Base-by-base conservation (phyloP, 371 early-diverging fungal species). In the Globomyces sp. region DNA sequence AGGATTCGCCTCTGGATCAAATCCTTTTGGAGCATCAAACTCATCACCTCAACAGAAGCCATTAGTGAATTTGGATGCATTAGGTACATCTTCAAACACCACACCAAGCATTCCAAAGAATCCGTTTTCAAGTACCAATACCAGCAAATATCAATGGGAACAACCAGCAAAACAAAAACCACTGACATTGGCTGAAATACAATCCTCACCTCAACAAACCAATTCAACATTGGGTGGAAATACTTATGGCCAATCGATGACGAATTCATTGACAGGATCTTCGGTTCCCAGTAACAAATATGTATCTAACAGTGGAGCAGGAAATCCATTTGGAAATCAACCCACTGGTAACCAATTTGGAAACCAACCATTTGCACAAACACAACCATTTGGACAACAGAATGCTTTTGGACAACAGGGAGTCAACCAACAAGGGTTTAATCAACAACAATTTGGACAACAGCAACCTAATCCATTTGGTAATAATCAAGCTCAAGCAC, bases 111-210 rank as follows among this genome's bases (percentile, higher is more conserved):
- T 44, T 44, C 51, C 62, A 51, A 71, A 71, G 67, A 74, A 74
- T 60, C 75, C 75, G n/a, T 74, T 74, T 58, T 51, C 67, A 9
- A 34, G 62, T 1, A 47, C 68, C 34, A 65, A 63, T 40, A 41
- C 50, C 53, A 57, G 53, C 47, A 55, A 50, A 4, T 67, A 58
- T 63, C 71, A 69, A 58, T 69, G 71, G 72, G 71, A 69, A 57
- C 40, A 39, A 4, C 24, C 24, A 24, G 24, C 24, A 24, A 24
- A 24, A 24, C 24, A 24, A 24, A 24, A 24, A 24, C 24, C 24
- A 24, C 24, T 24, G 24, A 24, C 24, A 24, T 24, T 24, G 24
- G 24, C 24, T 24, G 24, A 24, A 24, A 24, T 24, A 24, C 24
- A 24, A 24, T 24, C 24, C 24, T 24, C 24, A 24, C 24, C 55